Evolutionary conservation across 2,329 filamentous ascomycete genomes (phyloP).

Genomic region (Cytospora piceae): DNA sequence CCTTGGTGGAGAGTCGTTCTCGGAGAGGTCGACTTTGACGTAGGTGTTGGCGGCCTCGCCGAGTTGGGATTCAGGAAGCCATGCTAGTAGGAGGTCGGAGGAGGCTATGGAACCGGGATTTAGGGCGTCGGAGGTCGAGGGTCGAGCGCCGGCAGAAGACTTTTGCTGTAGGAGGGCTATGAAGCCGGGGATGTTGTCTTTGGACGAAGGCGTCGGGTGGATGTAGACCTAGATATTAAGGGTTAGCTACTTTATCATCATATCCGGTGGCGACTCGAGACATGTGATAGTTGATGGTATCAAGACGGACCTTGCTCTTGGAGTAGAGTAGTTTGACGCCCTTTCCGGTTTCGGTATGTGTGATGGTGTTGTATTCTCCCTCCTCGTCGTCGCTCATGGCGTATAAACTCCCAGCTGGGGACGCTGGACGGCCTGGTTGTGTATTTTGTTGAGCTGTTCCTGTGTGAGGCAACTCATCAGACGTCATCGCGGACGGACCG

Average conservation of each 20-base stretch:
- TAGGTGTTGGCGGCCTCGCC: conserved; percentile 88
- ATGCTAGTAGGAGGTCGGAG: conserved; percentile 83
- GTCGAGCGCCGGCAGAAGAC: conserved; percentile 46
- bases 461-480: conserved; percentile 33
- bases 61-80: conserved; percentile 87
- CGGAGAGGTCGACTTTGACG: conserved; percentile 90
- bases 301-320: conserved; percentile 81
- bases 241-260: conserved; percentile 2
- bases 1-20: conserved; percentile 77
- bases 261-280: not conserved
- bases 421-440: conserved; percentile 52
- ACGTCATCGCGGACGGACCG: conserved; percentile 38
- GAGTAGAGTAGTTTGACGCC: conserved; percentile 94
- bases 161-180: conserved; percentile 94
- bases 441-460: conserved; percentile 18
- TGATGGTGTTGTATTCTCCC: conserved; percentile 91
- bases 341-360: conserved; percentile 73
- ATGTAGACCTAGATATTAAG: conserved; percentile 75
- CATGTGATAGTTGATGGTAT: not conserved
- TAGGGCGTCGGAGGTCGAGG: conserved; percentile 50
- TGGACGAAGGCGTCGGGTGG: conserved; percentile 88
- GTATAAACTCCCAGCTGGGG: conserved; percentile 87
- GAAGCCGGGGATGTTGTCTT: conserved; percentile 95
- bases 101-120: conserved; percentile 52
- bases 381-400: conserved; percentile 97